Evolutionary conservation across 2,329 filamentous ascomycete genomes (phyloP), one percentile per base, ranked within the genome.

Genomic region (Colletotrichum navitas): DNA sequence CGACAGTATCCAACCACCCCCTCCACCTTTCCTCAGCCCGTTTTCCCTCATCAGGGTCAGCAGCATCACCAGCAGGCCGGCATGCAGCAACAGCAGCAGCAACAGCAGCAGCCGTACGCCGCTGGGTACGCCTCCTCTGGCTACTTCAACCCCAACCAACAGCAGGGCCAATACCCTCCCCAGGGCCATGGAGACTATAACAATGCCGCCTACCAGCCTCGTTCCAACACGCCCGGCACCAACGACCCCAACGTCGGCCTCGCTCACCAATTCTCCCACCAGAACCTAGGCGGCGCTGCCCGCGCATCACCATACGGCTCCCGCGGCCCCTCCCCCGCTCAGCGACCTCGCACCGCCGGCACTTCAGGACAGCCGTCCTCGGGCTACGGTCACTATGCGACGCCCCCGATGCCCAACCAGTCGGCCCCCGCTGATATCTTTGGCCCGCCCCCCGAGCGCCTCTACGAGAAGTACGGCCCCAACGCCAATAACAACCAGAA

Each of bases 241-340:
- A 94, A 93, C 78, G 94, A 98, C 79, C 93, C 92, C 76, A 97
- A 95, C 77, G 96, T 94, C 77, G 95, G 94, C 39, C 88, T 98
- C 56, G 94, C 95, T 72, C 94, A 98, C 80, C 96, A 99, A 81
- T 97, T 98, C 82, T 97, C 95, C 70, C 94, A 98, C 82, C 95
- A 98, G 85, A 97, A 98, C 81, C 88, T 98, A 51, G 92, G 93
- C 72, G 90, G 90, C 55, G 90, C 89, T 54, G 90, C 91, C 14
- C 89, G 94, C 75, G 87, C 88, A 39, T 90, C 90, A 72, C 90
- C 91, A 60, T 95, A 94, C 79, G 89, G 86, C 74, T 87, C 89
- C 71, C 89, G 94, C 56, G 88, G 87, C 45, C 87, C 89, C 41
- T 91, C 93, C 41, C 90, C 94, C 36, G 88, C 86, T 63, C 91